These are phyloP conservation scores for Neurospora sp. DNA, from an alignment of 495 filamentous ascomycete genomes.

Conservation along the genomic window DNA sequence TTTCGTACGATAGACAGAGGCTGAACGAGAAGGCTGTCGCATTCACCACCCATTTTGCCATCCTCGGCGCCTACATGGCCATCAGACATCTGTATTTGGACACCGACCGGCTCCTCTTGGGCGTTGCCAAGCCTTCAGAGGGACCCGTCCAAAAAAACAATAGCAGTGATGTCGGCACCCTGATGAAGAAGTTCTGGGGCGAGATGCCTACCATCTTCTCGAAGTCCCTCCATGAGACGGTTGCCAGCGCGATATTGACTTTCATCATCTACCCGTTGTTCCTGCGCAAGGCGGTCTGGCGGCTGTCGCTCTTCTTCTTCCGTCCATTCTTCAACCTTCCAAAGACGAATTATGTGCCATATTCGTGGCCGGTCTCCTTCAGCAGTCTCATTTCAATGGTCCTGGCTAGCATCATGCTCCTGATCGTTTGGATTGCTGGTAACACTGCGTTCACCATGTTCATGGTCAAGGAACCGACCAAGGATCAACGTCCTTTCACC, in stretches of 20 bases:
- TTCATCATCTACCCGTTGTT: conserved; percentile 54
- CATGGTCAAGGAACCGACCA: conserved; percentile 70
- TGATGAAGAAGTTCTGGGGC: conserved; percentile 16
- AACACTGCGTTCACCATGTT: conserved; percentile 70
- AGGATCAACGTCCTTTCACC: conserved; percentile 74
- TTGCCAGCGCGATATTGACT: conserved; percentile 35
- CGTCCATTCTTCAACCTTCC: conserved; percentile 66
- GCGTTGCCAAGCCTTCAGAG: conserved; percentile 19
- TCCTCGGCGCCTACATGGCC: conserved; percentile 60
- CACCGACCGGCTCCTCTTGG: conserved; percentile 57
- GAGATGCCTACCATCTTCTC: conserved; percentile 23
- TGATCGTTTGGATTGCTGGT: conserved; percentile 60
- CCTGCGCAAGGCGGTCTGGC: conserved; percentile 55
- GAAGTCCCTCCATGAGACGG: conserved; percentile 28
- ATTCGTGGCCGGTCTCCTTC: conserved; percentile 46
- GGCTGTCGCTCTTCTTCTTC: conserved; percentile 54
- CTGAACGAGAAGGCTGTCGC: conserved; percentile 85
- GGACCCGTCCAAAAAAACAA: conserved; percentile 21
- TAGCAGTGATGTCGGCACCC: conserved; percentile 18
- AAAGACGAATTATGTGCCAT: conserved; percentile 50
- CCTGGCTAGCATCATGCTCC: conserved; percentile 54
- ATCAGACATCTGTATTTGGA: conserved; percentile 61
- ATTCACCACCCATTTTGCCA: conserved; percentile 57
- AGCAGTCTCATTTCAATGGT: conserved; percentile 50
- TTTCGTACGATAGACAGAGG: conserved; percentile 56